Conservation (phyloP, 371 early-diverging fungal genomes). For the Saksenaea vasiformis region DNA sequence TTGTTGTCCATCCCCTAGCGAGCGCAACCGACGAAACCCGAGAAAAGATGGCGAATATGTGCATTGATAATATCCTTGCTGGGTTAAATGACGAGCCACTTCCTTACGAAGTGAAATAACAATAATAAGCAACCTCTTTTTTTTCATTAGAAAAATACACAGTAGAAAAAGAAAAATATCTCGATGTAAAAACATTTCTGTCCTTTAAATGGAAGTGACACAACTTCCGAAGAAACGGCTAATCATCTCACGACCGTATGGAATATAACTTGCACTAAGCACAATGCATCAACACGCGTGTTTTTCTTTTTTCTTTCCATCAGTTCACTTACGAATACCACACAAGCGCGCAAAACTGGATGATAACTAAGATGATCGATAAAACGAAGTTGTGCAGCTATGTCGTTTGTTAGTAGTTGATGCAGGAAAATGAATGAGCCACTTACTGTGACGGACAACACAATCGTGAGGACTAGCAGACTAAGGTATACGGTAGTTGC, state of each 20-base stretch:
- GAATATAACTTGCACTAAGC: slow-evolving; percentile 53
- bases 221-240: slow-evolving; percentile 50
- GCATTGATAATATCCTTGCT: slow-evolving; percentile 35
- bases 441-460: slow-evolving; percentile 35
- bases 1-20: slow-evolving; percentile 34
- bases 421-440: neutral
- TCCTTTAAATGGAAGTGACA: slow-evolving; percentile 44
- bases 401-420: neutral
- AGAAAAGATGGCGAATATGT: slow-evolving; percentile 72
- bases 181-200: neutral
- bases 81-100: slow-evolving; percentile 26
- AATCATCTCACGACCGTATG: slow-evolving; percentile 53
- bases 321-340: slow-evolving; percentile 75
- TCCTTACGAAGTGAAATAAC: slow-evolving; percentile 18
- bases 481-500: slow-evolving; percentile 39
- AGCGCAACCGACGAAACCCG: slow-evolving; percentile 84
- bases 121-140: too few species aligned
- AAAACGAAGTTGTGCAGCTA: slow-evolving; percentile 58
- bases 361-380: slow-evolving; percentile 73
- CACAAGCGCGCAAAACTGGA: slow-evolving; percentile 84
- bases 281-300: neutral
- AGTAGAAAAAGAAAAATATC: slow-evolving; percentile 1
- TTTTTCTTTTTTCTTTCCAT: too few species aligned
- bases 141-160: neutral
- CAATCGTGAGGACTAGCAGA: slow-evolving; percentile 32